Evolutionary conservation across 257 asterid genomes (phyloP), one percentile per base, ranked within the genome.

Genomic region (Ophiorrhiza pumila): DNA sequence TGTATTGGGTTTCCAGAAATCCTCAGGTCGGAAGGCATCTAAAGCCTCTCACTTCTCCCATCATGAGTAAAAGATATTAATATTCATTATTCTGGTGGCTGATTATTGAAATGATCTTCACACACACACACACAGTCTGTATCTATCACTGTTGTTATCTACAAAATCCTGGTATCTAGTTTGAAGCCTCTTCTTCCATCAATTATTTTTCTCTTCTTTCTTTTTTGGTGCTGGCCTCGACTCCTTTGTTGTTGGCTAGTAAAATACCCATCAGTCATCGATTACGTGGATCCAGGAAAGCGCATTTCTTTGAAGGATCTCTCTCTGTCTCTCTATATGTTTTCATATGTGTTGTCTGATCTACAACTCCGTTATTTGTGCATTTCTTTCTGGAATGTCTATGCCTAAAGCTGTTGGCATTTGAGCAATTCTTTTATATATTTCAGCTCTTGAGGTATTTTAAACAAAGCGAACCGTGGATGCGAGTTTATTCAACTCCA

Each of bases 1-100:
- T 31, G 74, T 93, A 91, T 49, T 91, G 96, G 96, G 86, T 93
- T 80, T 93, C 98, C 34, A 83, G 89, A 69, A 87, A 93, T 73
- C 91, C 91, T n/a, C 85, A 84, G 96, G 98, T 93, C 68, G 58
- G 80, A 10, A 0, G 43, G 66, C 81, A 64, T 34, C 14, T 32
- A 66, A 43, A n/a, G 37, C 69, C 25, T 42, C 62, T 35, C 34
- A 58, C 23, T 13, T 31, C 34, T 60, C 14, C n/a, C 43, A 32
- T 60, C n/a, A n/a, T n/a, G n/a, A n/a, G n/a, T n/a, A n/a, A n/a
- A n/a, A n/a, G n/a, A n/a, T n/a, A n/a, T n/a, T n/a, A n/a, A n/a
- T n/a, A n/a, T n/a, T n/a, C n/a, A 15, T 60, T 60, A 32, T 15
- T 34, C 12, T 1, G 22, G 11, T 6, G 25, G 25, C 34, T 60